A percentile compares a stretch with the other conserved stretches of the same genome.
phyloP scores from a whole-genome alignment of 2,329 filamentous ascomycete genomes.

The Botrytis fabae region DNA sequence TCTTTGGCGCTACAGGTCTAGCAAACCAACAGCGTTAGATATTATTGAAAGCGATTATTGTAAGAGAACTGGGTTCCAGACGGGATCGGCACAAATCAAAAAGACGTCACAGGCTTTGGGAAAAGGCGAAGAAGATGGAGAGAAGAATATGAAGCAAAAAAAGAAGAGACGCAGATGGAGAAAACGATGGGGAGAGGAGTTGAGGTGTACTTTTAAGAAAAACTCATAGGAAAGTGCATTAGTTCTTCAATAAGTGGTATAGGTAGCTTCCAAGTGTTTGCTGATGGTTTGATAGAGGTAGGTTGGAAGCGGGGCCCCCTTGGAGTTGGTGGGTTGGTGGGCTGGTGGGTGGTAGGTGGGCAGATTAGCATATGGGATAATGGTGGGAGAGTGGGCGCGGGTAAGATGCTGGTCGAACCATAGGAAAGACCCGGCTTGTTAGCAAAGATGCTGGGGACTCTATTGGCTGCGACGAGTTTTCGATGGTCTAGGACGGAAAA shows the following conservation, averaged over 20 bases:
- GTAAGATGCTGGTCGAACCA: slow-evolving; percentile 9
- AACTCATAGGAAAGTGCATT: slow-evolving; percentile 8
- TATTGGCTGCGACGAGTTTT: background rate
- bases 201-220: background rate
- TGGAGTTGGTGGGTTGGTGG: slow-evolving; percentile 1
- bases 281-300: slow-evolving; percentile 18
- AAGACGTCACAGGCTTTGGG: background rate
- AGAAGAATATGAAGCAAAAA: background rate
- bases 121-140: background rate
- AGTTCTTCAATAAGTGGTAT: background rate
- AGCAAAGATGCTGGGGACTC: background rate
- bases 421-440: slow-evolving; percentile 15
- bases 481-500: background rate
- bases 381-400: slow-evolving; percentile 10
- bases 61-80: background rate
- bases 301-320: slow-evolving; percentile 22
- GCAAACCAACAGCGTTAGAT: slow-evolving; percentile 8
- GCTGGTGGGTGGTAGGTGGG: background rate
- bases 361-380: background rate
- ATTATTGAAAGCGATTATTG: background rate
- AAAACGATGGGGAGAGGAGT: background rate
- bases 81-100: background rate
- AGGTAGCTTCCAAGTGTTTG: slow-evolving; percentile 15
- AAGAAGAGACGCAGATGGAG: background rate
- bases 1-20: slow-evolving; percentile 55